phyloP scores from a whole-genome alignment of 2,329 filamentous ascomycete genomes.

The Daldinia eschscholtzii region DNA sequence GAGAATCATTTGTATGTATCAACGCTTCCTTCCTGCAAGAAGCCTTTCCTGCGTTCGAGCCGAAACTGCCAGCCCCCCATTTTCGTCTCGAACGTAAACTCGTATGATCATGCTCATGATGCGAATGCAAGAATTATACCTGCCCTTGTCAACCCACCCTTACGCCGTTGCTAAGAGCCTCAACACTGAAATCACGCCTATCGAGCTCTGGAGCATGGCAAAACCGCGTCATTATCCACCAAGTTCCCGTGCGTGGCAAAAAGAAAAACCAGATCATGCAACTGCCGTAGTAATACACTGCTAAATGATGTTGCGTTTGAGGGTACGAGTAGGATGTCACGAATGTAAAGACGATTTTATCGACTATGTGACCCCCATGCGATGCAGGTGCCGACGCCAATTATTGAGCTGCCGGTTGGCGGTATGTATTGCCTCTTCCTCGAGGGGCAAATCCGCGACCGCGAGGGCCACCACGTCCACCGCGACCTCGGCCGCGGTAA shows the following conservation, averaged over 20 bases:
- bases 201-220: constrained; percentile 43
- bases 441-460: constrained; percentile 46
- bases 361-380: constrained; percentile 11
- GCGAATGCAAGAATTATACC: constrained; percentile 47
- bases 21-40: constrained; percentile 24
- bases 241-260: constrained; percentile 45
- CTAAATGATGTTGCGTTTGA: constrained; percentile 26
- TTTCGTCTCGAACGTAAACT: constrained; percentile 38
- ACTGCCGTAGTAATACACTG: constrained; percentile 48
- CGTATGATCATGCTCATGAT: constrained; percentile 39
- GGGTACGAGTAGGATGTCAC: constrained; percentile 13
- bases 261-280: constrained; percentile 44
- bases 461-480: constrained; percentile 72
- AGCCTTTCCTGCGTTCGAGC: constrained; percentile 27
- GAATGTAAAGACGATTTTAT: constrained; percentile 4
- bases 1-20: constrained; percentile 13
- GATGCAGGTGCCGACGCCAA: neutral
- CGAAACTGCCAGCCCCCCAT: constrained; percentile 21
- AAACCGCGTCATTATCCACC: constrained; percentile 47
- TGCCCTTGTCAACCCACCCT: constrained; percentile 46
- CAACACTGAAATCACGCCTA: constrained; percentile 41
- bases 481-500: constrained; percentile 83
- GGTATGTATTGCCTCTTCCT: constrained; percentile 51
- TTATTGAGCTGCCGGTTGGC: constrained; percentile 45
- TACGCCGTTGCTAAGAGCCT: constrained; percentile 49